Base-by-base conservation (phyloP, 2,329 filamentous ascomycete species). In the Pestalotiopsis sp. region DNA sequence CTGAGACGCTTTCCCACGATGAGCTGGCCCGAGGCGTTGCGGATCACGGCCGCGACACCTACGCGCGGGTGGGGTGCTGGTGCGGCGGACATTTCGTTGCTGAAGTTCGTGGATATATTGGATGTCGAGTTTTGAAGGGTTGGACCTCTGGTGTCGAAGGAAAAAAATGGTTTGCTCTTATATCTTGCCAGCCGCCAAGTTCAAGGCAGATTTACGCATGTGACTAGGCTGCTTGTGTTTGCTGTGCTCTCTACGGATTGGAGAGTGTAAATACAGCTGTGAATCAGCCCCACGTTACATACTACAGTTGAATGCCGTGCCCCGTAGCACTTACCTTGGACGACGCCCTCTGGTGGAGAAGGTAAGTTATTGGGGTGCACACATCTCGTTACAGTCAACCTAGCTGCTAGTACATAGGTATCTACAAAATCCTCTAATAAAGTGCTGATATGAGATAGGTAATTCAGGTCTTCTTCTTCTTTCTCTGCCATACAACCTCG, bases 1-100 rank as follows among this genome's bases (percentile, higher is more conserved):
- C 84, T 82, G 66, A 80, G 80, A 13, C 87, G 82, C 67, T 81
- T 81, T 3, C 87, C 85, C 3, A 86, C 72, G 5, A 88, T 71
- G 41, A 88, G 70, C 61, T 80, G 77, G n/a, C 83, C 84, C 17
- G 58, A 74, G 2, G 71, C 71, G 68, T 84, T 80, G 68, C 75
- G 76, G 65, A 89, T 77, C 31, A 89, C 74, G 39, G 81, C 83
- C 0, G 84, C 81, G 4, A 88, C 80, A 58, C 87, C 87, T 14
- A 87, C 82, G 11, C 84, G 81, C 1, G 82, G 82, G 25, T 77
- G 72, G 5, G 72, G 73, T 52, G 45, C 17, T 9, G 17, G 17
- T 52, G 17, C 17, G 45, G 17, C n/a, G 7, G 45, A n/a, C 45
- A 52, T 52, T 52, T 52, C 41, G 45, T 52, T n/a, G 45, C 45